phyloP scores from a whole-genome alignment of 2,329 filamentous ascomycete species.

The Cordyceps pruinosa region DNA sequence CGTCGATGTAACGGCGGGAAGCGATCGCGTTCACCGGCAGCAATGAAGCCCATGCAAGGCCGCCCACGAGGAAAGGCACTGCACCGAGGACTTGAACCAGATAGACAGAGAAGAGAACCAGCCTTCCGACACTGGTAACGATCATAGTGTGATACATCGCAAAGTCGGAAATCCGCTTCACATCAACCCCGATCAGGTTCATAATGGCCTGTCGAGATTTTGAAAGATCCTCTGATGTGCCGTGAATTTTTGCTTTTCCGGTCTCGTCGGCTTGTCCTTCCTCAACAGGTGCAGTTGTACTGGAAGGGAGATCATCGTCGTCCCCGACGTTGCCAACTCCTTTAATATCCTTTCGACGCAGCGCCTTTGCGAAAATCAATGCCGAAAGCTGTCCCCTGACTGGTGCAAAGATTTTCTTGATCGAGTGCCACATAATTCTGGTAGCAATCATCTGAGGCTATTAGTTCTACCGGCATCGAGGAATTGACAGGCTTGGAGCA shows the following conservation, averaged over 20 bases:
- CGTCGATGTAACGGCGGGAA: slow-evolving; percentile 56
- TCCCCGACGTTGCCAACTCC: slow-evolving; percentile 40
- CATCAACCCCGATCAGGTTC: slow-evolving; percentile 70
- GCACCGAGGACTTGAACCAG: slow-evolving; percentile 67
- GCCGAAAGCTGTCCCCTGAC: slow-evolving; percentile 63
- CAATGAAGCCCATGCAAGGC: slow-evolving; percentile 56
- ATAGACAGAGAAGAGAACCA: slow-evolving; percentile 59
- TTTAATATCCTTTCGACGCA: slow-evolving; percentile 72
- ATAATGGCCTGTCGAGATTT: slow-evolving; percentile 61
- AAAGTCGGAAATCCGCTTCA: slow-evolving; percentile 62
- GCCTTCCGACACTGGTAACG: slow-evolving; percentile 52
- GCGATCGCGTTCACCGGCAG: slow-evolving; percentile 62
- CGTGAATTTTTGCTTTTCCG: slow-evolving; percentile 39
- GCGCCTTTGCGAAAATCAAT: slow-evolving; percentile 70
- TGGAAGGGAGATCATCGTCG: too few relatives aligned
- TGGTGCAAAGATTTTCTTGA: slow-evolving; percentile 55
- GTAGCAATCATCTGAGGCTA: slow-evolving; percentile 50
- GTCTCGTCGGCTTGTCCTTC: slow-evolving; percentile 24
- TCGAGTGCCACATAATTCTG: slow-evolving; percentile 61
- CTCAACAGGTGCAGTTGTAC: too few relatives aligned
- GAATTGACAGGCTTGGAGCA: slow-evolving; percentile 47
- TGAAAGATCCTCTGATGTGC: slow-evolving; percentile 30
- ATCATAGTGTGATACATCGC: slow-evolving; percentile 58
- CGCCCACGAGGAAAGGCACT: slow-evolving; percentile 58
- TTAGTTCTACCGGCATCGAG: slow-evolving; percentile 2